phyloP scores from a whole-genome alignment of 2,329 filamentous ascomycete genomes.

The Colletotrichum sp. region DNA sequence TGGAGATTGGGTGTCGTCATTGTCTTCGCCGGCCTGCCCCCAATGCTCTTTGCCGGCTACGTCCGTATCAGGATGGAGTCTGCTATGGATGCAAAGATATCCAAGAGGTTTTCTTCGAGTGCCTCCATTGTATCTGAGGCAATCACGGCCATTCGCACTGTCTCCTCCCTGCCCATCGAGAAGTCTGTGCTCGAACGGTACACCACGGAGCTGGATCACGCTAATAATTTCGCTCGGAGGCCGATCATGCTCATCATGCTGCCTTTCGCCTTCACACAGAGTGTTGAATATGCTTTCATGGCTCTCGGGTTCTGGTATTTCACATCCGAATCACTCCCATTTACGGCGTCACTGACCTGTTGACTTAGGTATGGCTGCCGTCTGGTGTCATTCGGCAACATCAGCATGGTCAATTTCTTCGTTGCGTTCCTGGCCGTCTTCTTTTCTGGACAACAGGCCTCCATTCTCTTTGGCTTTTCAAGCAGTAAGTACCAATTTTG shows the following conservation, averaged over 20 bases:
- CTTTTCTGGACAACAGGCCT: slow-evolving; percentile 46
- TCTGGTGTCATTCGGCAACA: slow-evolving; percentile 40
- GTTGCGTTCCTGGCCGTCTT: slow-evolving; percentile 57
- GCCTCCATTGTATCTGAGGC: slow-evolving; percentile 48
- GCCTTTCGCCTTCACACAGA: slow-evolving; percentile 41
- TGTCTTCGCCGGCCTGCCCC: slow-evolving; percentile 45
- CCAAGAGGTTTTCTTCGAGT: slow-evolving; percentile 38
- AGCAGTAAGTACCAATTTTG: slow-evolving; percentile 37
- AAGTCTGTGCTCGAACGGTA: slow-evolving; percentile 35
- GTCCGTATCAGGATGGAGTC: slow-evolving; percentile 44
- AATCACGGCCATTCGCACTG: slow-evolving; percentile 42
- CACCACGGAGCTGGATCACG: slow-evolving; percentile 32
- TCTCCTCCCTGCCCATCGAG: slow-evolving; percentile 47
- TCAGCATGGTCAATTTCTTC: slow-evolving; percentile 46
- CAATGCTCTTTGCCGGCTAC: slow-evolving; percentile 38
- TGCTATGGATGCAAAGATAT: slow-evolving; percentile 40
- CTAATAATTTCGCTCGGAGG: slow-evolving; percentile 29
- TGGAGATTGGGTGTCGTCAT: slow-evolving; percentile 56
- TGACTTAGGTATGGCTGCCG: slow-evolving; percentile 37
- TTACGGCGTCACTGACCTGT: neutral
- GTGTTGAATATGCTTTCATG: slow-evolving; percentile 41
- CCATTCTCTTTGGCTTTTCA: slow-evolving; percentile 49
- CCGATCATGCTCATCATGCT: slow-evolving; percentile 37
- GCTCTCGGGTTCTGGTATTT: slow-evolving; percentile 44
- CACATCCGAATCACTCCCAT: neutral